Base-by-base conservation (phyloP, 768 basidiomycete genomes). In the Suillus bovinus region DNA sequence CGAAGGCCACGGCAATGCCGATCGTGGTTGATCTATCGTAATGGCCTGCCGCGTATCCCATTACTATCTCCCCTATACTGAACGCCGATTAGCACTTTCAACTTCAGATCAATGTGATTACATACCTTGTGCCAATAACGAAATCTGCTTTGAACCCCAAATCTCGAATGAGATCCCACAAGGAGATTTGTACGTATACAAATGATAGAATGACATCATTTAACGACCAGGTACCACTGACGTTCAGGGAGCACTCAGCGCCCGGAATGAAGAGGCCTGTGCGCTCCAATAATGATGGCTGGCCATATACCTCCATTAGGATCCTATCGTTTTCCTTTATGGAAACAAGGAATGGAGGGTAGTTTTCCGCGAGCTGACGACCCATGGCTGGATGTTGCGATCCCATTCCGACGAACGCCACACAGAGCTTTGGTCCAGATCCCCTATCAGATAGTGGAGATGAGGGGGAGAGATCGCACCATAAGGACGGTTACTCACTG, bases 1-100 rank as follows among this genome's bases (percentile, higher is more conserved):
- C 76, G 62, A 76, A 76, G 17, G 74, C 76, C 13, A 71, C 68
- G 13, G 76, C 76, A n/a, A 77, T 68, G 41, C 72, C 76, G 38
- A 78, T 36, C 3, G 74, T 69, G 64, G 70, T 76, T 59, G 76
- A 68, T 53, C 70, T 76, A 47, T 77, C 68, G 42, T 74, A 74
- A 27, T 78, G 71, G 11, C 77, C 76, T 2, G 77, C 72, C 14
- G 76, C 75, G 31, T 78, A 78, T 46, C 74, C 70, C 69, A 77
- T 77, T 4, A 73, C 76, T 47, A 77, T 74, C 56, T 78, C 76
- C 33, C 76, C 75, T 64, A 66, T 66, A 68, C 22, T 60, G 27
- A 11, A 50, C 42, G n/a, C 13, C 20, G 16, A 50, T 69, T 53
- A 74, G 59, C 41, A 38, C 29, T 17, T 41, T 46, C 8, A 49